A percentile compares a stretch with the other conserved stretches of the same genome.
These are phyloP conservation scores for Camelina laxa DNA, from an alignment of 345 rosid species.

Conservation along the genomic window DNA sequence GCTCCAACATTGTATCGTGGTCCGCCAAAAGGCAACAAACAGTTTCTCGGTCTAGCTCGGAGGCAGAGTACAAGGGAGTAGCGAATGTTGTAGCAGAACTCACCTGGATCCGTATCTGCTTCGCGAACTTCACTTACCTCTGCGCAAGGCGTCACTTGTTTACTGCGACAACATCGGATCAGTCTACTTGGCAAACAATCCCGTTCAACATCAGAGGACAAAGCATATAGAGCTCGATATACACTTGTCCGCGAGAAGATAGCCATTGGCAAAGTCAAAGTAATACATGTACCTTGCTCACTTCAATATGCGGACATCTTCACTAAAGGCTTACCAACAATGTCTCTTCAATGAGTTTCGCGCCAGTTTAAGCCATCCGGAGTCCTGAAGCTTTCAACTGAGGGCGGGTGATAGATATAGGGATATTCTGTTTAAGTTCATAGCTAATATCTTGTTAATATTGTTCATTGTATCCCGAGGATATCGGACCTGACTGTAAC, in stretches of 20 bases:
- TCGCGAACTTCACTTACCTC: accelerated
- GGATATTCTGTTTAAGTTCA: too few species aligned
- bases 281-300: too few species aligned
- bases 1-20: background rate
- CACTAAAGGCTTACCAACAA: too few species aligned
- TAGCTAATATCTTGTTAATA: too few species aligned
- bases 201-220: background rate
- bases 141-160: background rate
- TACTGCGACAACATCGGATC: background rate
- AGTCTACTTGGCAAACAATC: background rate
- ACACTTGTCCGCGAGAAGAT: background rate
- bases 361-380: too few species aligned
- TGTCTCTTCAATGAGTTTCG: too few species aligned
- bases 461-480: too few species aligned
- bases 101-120: accelerated
- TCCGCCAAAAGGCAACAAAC: background rate
- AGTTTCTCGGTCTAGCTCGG: accelerated
- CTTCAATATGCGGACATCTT: too few species aligned
- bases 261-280: too few species aligned
- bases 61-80: accelerated
- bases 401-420: too few species aligned
- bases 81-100: background rate
- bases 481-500: too few species aligned
- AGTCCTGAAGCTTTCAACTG: too few species aligned
- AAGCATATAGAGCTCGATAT: background rate